Base-by-base conservation (phyloP, 768 basidiomycete genomes). In the Leucocoprinus sp. region DNA sequence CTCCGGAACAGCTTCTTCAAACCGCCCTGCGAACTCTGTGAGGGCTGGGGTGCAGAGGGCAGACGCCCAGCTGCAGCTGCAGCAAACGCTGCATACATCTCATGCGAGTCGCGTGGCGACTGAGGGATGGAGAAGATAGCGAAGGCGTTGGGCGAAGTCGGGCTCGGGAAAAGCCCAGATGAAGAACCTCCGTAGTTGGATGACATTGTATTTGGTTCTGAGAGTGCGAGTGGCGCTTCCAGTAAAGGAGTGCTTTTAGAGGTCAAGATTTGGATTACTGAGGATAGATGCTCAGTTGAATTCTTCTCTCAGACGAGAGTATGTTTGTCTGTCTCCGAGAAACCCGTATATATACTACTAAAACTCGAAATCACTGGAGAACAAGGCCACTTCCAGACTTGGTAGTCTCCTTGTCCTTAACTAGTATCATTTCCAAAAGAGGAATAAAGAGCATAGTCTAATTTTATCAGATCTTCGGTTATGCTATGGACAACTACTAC, bases 121-220 rank as follows among this genome's bases (percentile, higher is more conserved):
- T 75, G 75, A 57, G 79, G 73, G 14, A 19, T n/a, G 19, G 26
- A 14, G 44, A 82, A 67, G 35, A 68, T 54, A 8, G 66, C 58
- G 58, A 82, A 80, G 9, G 78, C 73, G 45, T 79, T 76, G 43
- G 80, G 78, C 9, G 72, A 71, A 18, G 76, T 67, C 4, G 72
- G 64, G 41, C 70, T 71, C 26, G 80, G 80, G 66, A 82, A 81
- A 64, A 80, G 71, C 48, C 75, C 76, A 54, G 80, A 78, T 23
- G 74, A 56, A 46, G 78, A 72, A 22, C 67, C 55, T 31, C 64
- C 57, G 63, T 66, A 70, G 60, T 65, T 70, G 14, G 68, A 71
- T 54, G 78, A 70, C 74, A 76, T 74, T 51, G 57, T 60, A 54
- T 54, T 43, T 50, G 31, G 47, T 11, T 39, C 40, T 31, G 39